Conservation (phyloP, 139 green algal genomes). For the Haematococcus lacustris region DNA sequence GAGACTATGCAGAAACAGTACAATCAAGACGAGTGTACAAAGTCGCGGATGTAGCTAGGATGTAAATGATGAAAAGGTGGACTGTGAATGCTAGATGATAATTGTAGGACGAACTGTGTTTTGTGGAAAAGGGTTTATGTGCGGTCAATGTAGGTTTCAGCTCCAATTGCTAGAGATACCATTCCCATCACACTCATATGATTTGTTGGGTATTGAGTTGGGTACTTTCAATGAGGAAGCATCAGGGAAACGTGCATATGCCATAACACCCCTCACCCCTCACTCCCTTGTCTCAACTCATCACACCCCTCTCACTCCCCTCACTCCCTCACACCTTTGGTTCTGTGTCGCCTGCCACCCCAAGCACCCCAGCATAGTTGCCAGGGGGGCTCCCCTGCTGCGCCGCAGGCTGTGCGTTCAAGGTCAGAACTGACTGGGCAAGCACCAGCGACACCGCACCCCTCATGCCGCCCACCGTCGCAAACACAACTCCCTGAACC, state of each 20-base stretch:
- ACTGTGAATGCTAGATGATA: not conserved
- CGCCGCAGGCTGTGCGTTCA: not conserved
- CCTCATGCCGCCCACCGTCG: constrained; percentile 51
- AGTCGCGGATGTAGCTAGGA: not conserved
- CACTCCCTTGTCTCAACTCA: not conserved
- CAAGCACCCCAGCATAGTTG: too few species aligned
- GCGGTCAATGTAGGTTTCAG: not conserved
- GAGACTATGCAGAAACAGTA: too few species aligned
- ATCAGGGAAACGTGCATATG: too few species aligned
- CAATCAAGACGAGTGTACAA: not conserved
- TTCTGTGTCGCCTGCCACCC: constrained; percentile 3
- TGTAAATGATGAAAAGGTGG: not conserved
- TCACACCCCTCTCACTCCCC: not conserved
- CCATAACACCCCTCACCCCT: not conserved
- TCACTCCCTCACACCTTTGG: constrained; percentile 1
- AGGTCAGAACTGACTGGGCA: constrained; percentile 19
- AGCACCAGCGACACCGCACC: constrained; percentile 39
- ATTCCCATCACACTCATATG: not conserved
- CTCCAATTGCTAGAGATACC: not conserved
- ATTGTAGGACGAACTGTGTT: not conserved
- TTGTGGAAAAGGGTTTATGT: not conserved
- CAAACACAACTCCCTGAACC: constrained; percentile 55
- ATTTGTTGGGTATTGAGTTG: not conserved
- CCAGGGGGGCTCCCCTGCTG: too few species aligned
- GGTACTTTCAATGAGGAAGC: not conserved